Evolutionary conservation across 2,329 filamentous ascomycete genomes (phyloP), one percentile per base, ranked within the genome.

Genomic region (Pyrenophora tritici-repentis): DNA sequence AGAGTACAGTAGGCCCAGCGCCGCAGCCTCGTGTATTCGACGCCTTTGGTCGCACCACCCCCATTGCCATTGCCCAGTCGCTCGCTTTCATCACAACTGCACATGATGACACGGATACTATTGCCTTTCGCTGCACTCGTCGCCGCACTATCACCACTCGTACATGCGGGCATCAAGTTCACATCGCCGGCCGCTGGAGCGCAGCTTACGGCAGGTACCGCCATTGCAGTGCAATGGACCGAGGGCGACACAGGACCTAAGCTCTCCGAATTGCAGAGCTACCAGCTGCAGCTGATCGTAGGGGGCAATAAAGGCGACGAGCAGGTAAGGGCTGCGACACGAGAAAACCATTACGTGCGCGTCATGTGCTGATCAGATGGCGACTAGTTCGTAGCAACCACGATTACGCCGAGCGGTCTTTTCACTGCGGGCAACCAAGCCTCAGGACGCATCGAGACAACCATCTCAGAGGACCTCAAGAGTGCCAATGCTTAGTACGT

Each of bases 211-310:
- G 79, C 75, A 13, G 82, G 80, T 38, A 74, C 77, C 45, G 67
- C 78, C 12, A 75, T 88, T 40, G 76, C 76, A 3, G 75, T 86
- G 14, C 73, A 77, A 58, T 87, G 84, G 84, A 75, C 76, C 50
- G 83, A 86, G 14, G 79, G 78, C 22, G 80, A 80, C 34, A 72
- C 72, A 16, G 70, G 75, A 36, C 83, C 84, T 2, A 65, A 73
- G 3, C 66, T 85, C 31, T 65, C 78, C 6, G 76, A 81, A 49
- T 74, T 86, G 35, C 68, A 73, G 2, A 76, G 77, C 14, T 89
- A 85, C 68, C 75, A 82, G 53, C 70, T 89, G 40, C 82, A 81
- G 58, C 73, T 89, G 17, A 83, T 83, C 62, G 81, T 83, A 6
- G 86, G 86, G 47, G 83, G 84, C 38, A 83, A 86, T 64, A 72